These are phyloP conservation scores for Eimeria maxima DNA, from an alignment of 169 alveolate genomes.

Conservation along the genomic window DNA sequence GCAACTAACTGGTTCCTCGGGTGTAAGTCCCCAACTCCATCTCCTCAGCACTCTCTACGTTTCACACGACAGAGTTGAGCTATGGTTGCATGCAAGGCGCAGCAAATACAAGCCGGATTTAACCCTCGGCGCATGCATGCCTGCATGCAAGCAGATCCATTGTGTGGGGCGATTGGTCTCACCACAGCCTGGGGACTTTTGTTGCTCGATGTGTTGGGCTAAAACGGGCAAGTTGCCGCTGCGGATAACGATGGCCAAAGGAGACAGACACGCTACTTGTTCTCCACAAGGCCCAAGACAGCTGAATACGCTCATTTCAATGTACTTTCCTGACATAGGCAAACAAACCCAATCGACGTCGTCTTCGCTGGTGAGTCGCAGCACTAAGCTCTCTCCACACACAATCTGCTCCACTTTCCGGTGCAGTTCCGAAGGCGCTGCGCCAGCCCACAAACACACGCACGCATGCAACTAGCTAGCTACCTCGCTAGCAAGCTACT, in stretches of 20 bases:
- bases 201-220: background rate
- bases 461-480: background rate
- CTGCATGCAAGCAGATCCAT: background rate
- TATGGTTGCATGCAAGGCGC: background rate
- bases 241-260: background rate
- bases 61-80: background rate
- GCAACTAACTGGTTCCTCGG: too few relatives aligned
- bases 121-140: background rate
- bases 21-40: too few relatives aligned
- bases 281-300: constrained; percentile 29
- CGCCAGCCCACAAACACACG: background rate
- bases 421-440: constrained; percentile 27
- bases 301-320: background rate
- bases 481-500: background rate
- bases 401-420: background rate
- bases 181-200: background rate
- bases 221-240: background rate
- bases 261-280: background rate
- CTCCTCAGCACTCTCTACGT: too few relatives aligned
- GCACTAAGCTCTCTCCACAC: background rate
- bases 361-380: background rate
- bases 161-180: constrained; percentile 28
- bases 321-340: background rate
- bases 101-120: background rate
- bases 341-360: background rate